A percentile compares a stretch with the other conserved stretches of the same genome.
Evolutionary conservation across 768 basidiomycete genomes (phyloP).

Genomic region (Leccinum barrowsii): DNA sequence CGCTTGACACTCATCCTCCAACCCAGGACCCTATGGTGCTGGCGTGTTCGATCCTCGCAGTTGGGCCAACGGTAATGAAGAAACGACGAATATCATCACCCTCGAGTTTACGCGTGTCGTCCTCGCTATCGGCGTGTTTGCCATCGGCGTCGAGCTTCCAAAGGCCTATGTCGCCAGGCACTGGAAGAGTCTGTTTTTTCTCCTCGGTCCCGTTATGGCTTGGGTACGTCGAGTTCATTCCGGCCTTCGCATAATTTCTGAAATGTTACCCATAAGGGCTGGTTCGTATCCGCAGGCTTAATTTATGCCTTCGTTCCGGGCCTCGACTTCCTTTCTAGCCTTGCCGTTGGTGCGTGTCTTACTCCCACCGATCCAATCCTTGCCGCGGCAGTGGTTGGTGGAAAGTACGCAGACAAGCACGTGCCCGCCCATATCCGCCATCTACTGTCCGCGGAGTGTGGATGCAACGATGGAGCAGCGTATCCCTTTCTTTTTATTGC

Average conservation of each 20-base stretch:
- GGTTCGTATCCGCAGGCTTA: conserved; percentile 88
- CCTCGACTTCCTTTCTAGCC: conserved; percentile 82
- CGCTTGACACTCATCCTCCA: neutral
- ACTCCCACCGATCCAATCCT: conserved; percentile 68
- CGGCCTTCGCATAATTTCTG: conserved; percentile 3
- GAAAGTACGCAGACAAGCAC: conserved; percentile 97
- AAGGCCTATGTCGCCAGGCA: conserved; percentile 94
- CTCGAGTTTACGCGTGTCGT: conserved; percentile 89
- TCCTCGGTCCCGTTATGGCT: conserved; percentile 80
- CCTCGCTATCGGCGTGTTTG: conserved; percentile 95
- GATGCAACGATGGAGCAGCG: conserved; percentile 96
- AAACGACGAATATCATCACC: conserved; percentile 68
- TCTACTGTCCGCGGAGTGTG: conserved; percentile 71
- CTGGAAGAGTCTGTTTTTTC: conserved; percentile 84
- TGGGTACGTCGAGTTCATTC: conserved; percentile 52
- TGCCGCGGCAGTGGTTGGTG: conserved; percentile 66
- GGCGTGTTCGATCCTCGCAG: conserved; percentile 77
- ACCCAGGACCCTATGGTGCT: conserved; percentile 74
- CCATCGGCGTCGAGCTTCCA: conserved; percentile 95
- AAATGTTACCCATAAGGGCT: conserved; percentile 53
- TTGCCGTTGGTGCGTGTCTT: conserved; percentile 89
- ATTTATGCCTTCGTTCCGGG: conserved; percentile 91
- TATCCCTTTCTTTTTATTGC: conserved; percentile 93
- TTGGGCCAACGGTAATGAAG: conserved; percentile 56
- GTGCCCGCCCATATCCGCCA: conserved; percentile 80